These are phyloP conservation scores for Mortierella sp. DNA, from an alignment of 371 early-diverging fungal species.

Conservation along the genomic window DNA sequence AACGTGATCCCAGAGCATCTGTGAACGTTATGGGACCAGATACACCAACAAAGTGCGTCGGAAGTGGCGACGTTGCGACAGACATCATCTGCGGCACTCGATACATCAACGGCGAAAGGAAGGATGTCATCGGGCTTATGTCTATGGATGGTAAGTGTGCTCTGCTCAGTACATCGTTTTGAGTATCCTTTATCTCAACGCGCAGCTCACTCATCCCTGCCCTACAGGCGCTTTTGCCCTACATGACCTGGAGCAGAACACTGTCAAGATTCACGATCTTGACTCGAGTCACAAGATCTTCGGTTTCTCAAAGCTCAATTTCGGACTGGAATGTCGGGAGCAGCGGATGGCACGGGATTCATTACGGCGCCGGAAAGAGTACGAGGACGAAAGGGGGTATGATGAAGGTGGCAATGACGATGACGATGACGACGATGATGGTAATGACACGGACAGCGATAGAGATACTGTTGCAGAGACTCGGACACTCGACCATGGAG, in stretches of 20 bases:
- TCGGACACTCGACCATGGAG: constrained; percentile 12
- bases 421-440: constrained; percentile 22
- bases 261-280: constrained; percentile 60
- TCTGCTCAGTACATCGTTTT: too few relatives aligned
- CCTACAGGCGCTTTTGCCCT: constrained; percentile 62
- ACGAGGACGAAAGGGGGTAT: constrained; percentile 6
- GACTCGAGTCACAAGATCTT: constrained; percentile 71
- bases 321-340: constrained; percentile 28
- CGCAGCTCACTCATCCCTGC: background rate
- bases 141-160: constrained; percentile 67
- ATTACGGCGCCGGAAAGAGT: background rate
- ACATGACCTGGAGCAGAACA: constrained; percentile 60
- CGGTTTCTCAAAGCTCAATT: constrained; percentile 67
- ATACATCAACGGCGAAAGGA: constrained; percentile 46
- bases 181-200: too few relatives aligned
- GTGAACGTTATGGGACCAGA: constrained; percentile 26
- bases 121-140: constrained; percentile 66
- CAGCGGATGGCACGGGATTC: background rate
- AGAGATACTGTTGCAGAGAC: constrained; percentile 18
- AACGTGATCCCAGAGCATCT: constrained; percentile 4
- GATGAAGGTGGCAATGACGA: constrained; percentile 32
- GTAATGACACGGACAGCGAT: constrained; percentile 16
- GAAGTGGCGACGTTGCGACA: constrained; percentile 63
- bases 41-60: constrained; percentile 31
- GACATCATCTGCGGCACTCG: constrained; percentile 66